These are phyloP conservation scores for Kentomonas sorsogonicus DNA, from an alignment of 208 protist species.

Conservation along the genomic window DNA sequence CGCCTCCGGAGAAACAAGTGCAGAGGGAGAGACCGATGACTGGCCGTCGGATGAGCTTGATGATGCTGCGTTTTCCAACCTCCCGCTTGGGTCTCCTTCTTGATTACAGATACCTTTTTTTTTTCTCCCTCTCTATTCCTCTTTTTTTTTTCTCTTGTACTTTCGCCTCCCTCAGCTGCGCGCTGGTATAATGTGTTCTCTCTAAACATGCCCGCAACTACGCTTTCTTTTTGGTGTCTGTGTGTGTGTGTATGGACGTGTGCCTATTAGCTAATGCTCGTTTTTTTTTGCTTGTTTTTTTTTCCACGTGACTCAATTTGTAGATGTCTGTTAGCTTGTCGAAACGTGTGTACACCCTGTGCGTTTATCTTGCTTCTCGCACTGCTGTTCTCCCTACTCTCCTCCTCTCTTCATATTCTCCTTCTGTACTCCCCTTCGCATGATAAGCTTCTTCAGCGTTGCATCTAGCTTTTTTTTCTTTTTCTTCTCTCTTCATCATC, in stretches of 20 bases:
- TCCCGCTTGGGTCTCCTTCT: too few species aligned
- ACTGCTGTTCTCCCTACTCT: too few species aligned
- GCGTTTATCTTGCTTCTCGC: too few species aligned
- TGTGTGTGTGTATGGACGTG: slow-evolving; percentile 14
- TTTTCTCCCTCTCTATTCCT: background rate
- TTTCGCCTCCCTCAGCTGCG: background rate
- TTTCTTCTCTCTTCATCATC: too few species aligned
- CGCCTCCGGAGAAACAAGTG: too few species aligned
- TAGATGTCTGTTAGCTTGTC: background rate
- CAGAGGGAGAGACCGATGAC: too few species aligned
- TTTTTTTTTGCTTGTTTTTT: background rate
- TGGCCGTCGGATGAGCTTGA: too few species aligned
- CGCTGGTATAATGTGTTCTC: background rate
- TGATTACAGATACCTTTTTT: background rate
- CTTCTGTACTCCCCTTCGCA: too few species aligned
- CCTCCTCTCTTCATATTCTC: too few species aligned
- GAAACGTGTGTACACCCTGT: background rate
- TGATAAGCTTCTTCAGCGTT: too few species aligned
- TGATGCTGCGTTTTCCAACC: too few species aligned
- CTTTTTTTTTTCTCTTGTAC: slow-evolving; percentile 7
- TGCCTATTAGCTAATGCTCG: background rate
- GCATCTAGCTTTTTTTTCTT: too few species aligned
- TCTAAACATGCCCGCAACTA: background rate
- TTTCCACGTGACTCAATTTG: background rate
- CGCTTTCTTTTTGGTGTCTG: background rate